These are phyloP conservation scores for Cladobotryum protrusum DNA, from an alignment of 2,329 filamentous ascomycete genomes.

Conservation along the genomic window DNA sequence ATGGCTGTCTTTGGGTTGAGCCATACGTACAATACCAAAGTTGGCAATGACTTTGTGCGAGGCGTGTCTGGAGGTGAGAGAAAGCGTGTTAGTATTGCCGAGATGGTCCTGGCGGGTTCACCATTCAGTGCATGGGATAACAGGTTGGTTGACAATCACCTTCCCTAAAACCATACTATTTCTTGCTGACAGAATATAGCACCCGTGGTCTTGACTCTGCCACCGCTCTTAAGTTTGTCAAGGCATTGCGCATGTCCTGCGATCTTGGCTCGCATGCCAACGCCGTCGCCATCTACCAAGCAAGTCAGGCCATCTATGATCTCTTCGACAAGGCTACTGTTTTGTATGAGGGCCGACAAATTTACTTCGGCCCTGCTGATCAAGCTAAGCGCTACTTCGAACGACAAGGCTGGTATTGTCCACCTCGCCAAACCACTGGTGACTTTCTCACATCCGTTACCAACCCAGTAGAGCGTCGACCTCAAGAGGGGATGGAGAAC, in stretches of 20 bases:
- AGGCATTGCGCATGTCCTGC: constrained; percentile 57
- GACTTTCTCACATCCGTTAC: constrained; percentile 67
- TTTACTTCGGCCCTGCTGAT: constrained; percentile 62
- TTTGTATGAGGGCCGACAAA: constrained; percentile 70
- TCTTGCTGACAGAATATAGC: constrained; percentile 18
- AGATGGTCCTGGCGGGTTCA: constrained; percentile 62
- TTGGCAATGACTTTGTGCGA: constrained; percentile 68
- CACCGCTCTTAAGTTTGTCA: constrained; percentile 67
- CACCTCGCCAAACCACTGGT: constrained; percentile 58
- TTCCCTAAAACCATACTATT: neutral
- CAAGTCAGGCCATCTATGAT: constrained; percentile 62
- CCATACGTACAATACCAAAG: constrained; percentile 66
- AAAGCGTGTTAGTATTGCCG: constrained; percentile 77
- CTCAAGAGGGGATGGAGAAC: constrained; percentile 52
- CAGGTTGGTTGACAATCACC: constrained; percentile 29
- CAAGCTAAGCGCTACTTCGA: constrained; percentile 61
- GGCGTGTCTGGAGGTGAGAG: constrained; percentile 66
- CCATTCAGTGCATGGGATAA: constrained; percentile 63
- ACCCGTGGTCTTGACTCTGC: constrained; percentile 68
- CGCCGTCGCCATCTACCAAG: constrained; percentile 66
- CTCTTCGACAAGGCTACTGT: constrained; percentile 71
- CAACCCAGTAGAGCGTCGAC: constrained; percentile 53
- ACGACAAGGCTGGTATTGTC: constrained; percentile 62
- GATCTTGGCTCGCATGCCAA: constrained; percentile 58
- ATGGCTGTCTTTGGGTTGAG: constrained; percentile 67